Conservation (phyloP, 1,284 basidiomycete species). For the Amylostereum chailletii region DNA sequence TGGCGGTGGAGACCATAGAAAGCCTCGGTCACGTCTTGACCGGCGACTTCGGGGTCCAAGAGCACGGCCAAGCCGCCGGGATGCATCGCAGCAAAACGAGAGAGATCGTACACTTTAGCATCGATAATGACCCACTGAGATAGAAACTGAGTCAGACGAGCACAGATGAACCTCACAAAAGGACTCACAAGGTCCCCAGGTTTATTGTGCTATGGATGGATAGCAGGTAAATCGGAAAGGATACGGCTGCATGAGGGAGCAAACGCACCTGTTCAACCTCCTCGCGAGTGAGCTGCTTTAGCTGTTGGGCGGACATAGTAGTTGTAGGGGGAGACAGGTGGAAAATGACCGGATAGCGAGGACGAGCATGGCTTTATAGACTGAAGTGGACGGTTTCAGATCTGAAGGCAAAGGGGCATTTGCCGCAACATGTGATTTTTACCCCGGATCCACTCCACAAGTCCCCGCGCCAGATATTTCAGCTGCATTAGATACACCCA, state of each 20-base stretch:
- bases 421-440: too few relatives aligned
- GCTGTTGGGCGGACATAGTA: slow-evolving; percentile 33
- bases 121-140: slow-evolving; percentile 77
- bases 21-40: slow-evolving; percentile 78
- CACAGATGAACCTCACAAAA: background rate
- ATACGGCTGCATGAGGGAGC: background rate
- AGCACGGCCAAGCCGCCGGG: slow-evolving; percentile 80
- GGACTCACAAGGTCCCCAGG: slow-evolving; percentile 43
- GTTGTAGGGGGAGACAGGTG: background rate
- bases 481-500: too few relatives aligned
- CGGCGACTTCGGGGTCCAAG: slow-evolving; percentile 65
- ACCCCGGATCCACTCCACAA: too few relatives aligned
- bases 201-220: slow-evolving; percentile 49
- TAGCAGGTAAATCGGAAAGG: slow-evolving; percentile 6
- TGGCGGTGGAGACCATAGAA: slow-evolving; percentile 82
- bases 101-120: slow-evolving; percentile 74
- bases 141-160: too few relatives aligned
- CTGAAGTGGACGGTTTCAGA: too few relatives aligned
- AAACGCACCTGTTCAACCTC: slow-evolving; percentile 42
- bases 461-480: too few relatives aligned
- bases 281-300: slow-evolving; percentile 39
- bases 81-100: slow-evolving; percentile 72
- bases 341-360: background rate
- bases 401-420: too few relatives aligned
- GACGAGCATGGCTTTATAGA: background rate